Base-by-base conservation (phyloP, 108 stramenopile genomes). In the Nannochloropsis salina region DNA sequence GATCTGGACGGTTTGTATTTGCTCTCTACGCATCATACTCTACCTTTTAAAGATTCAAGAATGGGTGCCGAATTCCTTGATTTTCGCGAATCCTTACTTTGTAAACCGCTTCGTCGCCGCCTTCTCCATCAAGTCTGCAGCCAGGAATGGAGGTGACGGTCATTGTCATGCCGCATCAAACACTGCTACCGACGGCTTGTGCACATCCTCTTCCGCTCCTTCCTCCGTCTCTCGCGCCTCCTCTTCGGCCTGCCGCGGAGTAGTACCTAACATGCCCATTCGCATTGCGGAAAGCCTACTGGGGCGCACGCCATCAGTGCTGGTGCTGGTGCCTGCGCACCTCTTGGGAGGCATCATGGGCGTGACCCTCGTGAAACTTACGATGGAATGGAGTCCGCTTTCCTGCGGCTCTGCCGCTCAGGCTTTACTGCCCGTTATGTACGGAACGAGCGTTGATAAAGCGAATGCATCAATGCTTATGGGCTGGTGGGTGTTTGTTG, bases 31-130 rank as follows among this genome's bases (percentile, higher is more conserved):
- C 20, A n/a, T n/a, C 8, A n/a, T 74, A n/a, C 6, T 74, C 61
- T 74, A 2, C 61, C n/a, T n/a, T 8, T n/a, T 74, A 15, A 15
- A n/a, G n/a, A n/a, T 74, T n/a, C n/a, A 6, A n/a, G 61, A 4
- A n/a, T 74, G 61, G 61, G 61, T 74, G 20, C 61, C 61, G n/a
- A 74, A 74, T 6, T 15, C 61, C 4, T 74, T 74, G 8, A n/a
- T 74, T n/a, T 74, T 74, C n/a, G 61, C 61, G 20, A 74, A 74
- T 8, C 61, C 61, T n/a, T 74, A n/a, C 61, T n/a, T 74, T n/a
- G n/a, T 74, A n/a, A n/a, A 74, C 20, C 61, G 61, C 61, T 74
- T 74, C n/a, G 20, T 74, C 3, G 20, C 15, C 20, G 61, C 61
- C n/a, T 74, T 74, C 61, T n/a, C 20, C 15, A 74, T n/a, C 61